Conservation (phyloP, 2,329 filamentous ascomycete genomes). For the Graphilbum sp. region DNA sequence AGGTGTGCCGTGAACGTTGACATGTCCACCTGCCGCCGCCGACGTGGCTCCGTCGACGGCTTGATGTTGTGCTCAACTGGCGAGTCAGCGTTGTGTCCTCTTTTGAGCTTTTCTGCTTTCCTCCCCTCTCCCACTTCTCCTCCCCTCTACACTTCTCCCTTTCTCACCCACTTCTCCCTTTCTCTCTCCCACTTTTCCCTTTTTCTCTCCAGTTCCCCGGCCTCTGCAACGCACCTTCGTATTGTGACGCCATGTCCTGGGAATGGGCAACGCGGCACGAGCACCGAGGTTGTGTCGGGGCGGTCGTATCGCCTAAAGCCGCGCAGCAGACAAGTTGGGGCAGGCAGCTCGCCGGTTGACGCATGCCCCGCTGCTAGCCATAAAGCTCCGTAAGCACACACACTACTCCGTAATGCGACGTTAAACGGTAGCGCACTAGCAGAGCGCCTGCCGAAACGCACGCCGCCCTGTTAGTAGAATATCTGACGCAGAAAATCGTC, state of each 20-base stretch:
- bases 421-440: too few species aligned
- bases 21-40: conserved; percentile 44
- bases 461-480: too few species aligned
- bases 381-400: too few species aligned
- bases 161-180: too few species aligned
- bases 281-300: too few species aligned
- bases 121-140: neutral
- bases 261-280: too few species aligned
- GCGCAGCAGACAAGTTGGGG: too few species aligned
- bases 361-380: neutral
- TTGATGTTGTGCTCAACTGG: conserved; percentile 50
- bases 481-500: too few species aligned
- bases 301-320: neutral
- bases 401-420: too few species aligned
- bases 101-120: neutral
- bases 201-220: neutral
- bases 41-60: conserved; percentile 21
- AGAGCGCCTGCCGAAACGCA: too few species aligned
- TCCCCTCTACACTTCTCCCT: too few species aligned
- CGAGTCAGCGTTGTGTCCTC: neutral
- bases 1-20: conserved; percentile 44
- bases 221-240: conserved; percentile 28
- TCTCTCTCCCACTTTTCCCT: too few species aligned
- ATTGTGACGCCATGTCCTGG: conserved; percentile 35
- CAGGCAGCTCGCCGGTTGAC: conserved; percentile 4